Evolutionary conservation across 2,329 filamentous ascomycete genomes (phyloP).

Genomic region (Lecanoromycetidae sp.): DNA sequence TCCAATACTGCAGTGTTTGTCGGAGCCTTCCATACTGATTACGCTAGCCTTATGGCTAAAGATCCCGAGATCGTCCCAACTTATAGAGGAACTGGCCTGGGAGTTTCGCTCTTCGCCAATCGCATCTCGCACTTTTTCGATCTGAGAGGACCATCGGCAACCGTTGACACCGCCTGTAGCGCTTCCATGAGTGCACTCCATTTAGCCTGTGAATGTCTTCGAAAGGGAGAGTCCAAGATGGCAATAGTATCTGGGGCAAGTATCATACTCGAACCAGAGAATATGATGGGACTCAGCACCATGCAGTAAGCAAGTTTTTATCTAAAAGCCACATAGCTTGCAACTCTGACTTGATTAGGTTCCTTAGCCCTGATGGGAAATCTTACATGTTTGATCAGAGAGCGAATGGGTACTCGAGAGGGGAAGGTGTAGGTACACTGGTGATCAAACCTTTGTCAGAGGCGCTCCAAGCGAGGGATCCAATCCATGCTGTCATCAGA

Average conservation of each 20-base stretch:
- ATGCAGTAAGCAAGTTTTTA: slow-evolving; percentile 34
- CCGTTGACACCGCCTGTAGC: slow-evolving; percentile 27
- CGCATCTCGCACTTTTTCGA: slow-evolving; percentile 24
- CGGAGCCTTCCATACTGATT: slow-evolving; percentile 25
- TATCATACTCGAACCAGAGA: slow-evolving; percentile 1
- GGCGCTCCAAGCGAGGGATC: slow-evolving; percentile 47
- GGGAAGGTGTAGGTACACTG: slow-evolving; percentile 48
- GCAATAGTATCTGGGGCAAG: background rate
- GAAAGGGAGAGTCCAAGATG: slow-evolving; percentile 15
- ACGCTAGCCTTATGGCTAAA: slow-evolving; percentile 19
- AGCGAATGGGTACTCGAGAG: slow-evolving; percentile 35
- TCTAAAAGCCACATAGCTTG: slow-evolving; percentile 41
- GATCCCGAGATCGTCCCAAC: slow-evolving; percentile 19
- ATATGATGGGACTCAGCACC: background rate
- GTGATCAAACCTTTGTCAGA: slow-evolving; percentile 46
- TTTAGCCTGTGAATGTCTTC: slow-evolving; percentile 22
- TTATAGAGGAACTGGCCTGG: slow-evolving; percentile 22
- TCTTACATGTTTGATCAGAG: slow-evolving; percentile 27
- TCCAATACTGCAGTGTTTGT: slow-evolving; percentile 27
- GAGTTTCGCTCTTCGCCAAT: slow-evolving; percentile 24
- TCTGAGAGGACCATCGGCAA: slow-evolving; percentile 21
- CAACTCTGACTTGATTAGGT: slow-evolving; percentile 41
- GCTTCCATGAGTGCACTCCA: slow-evolving; percentile 26
- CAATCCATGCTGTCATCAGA: slow-evolving; percentile 29
- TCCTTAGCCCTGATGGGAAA: slow-evolving; percentile 30